Evolutionary conservation across 202 grass and related monocot species (phyloP).

Genomic region (Saccharum hybrid): DNA sequence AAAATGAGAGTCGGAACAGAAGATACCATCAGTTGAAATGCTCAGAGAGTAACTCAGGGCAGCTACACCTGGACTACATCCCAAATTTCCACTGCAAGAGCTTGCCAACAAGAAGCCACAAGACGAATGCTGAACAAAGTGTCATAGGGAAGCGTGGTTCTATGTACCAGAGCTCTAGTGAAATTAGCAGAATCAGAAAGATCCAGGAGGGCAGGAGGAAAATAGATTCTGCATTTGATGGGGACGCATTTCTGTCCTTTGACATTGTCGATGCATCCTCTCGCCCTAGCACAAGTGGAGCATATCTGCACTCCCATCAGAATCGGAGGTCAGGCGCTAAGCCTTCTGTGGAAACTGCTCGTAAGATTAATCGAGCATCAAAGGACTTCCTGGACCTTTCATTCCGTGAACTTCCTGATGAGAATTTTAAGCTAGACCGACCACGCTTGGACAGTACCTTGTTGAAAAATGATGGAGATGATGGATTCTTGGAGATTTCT

Average conservation of each 20-base stretch:
- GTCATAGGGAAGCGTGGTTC: constrained; percentile 74
- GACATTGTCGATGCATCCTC: constrained; percentile 61
- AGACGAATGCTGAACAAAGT: constrained; percentile 24
- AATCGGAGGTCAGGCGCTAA: constrained; percentile 40
- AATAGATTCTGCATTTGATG: constrained; percentile 54
- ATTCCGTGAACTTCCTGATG: constrained; percentile 55
- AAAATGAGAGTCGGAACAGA: constrained; percentile 40
- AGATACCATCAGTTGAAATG: constrained; percentile 57
- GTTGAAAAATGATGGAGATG: constrained; percentile 37
- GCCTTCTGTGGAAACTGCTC: constrained; percentile 37
- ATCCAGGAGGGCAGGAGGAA: constrained; percentile 68
- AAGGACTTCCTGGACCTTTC: constrained; percentile 69
- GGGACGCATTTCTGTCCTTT: constrained; percentile 73
- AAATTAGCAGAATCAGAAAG: constrained; percentile 75
- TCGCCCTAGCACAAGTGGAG: constrained; percentile 55
- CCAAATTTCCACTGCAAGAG: constrained; percentile 85
- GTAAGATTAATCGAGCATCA: constrained; percentile 38
- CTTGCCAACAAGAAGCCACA: constrained; percentile 58
- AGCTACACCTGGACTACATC: constrained; percentile 40
- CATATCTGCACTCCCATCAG: constrained; percentile 34
- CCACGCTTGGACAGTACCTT: constrained; percentile 60
- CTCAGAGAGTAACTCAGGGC: constrained; percentile 50
- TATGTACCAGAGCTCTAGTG: constrained; percentile 91
- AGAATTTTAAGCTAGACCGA: constrained; percentile 48
- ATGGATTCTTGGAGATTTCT: constrained; percentile 72